A percentile compares a stretch with the other conserved stretches of the same genome.
phyloP scores from a whole-genome alignment of 345 rosid species.

The Boechera stricta region DNA sequence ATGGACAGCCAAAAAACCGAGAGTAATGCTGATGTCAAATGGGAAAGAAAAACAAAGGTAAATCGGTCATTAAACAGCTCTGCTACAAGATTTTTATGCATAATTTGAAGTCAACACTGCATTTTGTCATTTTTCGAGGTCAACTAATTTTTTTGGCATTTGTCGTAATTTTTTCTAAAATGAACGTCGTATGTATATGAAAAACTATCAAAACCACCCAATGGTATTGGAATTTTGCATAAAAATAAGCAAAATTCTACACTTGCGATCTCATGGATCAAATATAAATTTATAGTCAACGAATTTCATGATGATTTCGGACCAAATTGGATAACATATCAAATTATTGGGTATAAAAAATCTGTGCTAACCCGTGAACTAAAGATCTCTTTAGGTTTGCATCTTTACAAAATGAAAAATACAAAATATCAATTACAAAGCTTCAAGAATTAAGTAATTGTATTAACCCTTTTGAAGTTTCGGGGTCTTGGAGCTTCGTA shows the following conservation, averaged over 20 bases:
- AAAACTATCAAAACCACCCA: background rate
- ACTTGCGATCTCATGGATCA: background rate
- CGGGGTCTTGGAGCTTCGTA: slow-evolving; percentile 31
- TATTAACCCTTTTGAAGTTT: slow-evolving; percentile 28
- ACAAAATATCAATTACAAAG: background rate
- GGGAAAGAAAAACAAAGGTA: no score
- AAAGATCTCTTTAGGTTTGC: background rate
- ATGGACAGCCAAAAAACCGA: no score
- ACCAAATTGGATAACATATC: background rate
- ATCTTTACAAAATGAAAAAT: background rate
- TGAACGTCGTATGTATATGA: background rate
- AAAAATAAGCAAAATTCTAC: background rate
- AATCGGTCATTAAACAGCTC: no score
- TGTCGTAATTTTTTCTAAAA: no score
- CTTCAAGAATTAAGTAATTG: slow-evolving; percentile 14
- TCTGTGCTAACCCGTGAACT: background rate
- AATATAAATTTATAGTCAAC: background rate
- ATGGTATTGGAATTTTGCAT: background rate
- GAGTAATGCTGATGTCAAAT: no score
- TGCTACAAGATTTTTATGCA: no score
- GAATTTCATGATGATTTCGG: background rate
- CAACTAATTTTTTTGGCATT: no score
- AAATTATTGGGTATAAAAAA: background rate
- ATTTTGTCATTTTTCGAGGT: no score
- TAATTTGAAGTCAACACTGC: no score